phyloP scores from a whole-genome alignment of 2,329 filamentous ascomycete species.

The Ascochyta lentis region DNA sequence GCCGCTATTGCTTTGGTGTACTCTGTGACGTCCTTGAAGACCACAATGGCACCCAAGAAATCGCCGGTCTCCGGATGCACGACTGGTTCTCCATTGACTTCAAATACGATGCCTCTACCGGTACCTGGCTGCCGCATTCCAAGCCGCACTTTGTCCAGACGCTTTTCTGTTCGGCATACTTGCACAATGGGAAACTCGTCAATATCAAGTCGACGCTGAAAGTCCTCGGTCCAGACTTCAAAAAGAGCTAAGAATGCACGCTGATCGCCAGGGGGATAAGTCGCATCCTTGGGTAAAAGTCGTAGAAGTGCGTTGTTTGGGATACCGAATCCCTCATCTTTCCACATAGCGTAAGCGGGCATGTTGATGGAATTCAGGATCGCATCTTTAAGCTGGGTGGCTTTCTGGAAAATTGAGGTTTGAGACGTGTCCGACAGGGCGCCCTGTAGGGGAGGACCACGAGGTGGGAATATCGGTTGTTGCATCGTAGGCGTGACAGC shows the following conservation, averaged over 20 bases:
- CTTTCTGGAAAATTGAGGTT: constrained; percentile 74
- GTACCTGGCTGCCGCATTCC: constrained; percentile 64
- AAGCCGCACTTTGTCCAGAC: constrained; percentile 65
- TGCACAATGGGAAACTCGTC: constrained; percentile 72
- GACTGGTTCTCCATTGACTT: constrained; percentile 72
- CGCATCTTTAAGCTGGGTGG: constrained; percentile 77
- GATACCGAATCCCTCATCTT: constrained; percentile 75
- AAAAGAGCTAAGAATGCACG: constrained; percentile 66
- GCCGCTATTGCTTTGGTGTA: constrained; percentile 72
- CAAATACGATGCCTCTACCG: constrained; percentile 64
- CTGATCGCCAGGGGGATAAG: constrained; percentile 46
- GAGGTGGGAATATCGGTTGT: constrained; percentile 68
- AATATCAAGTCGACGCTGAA: constrained; percentile 62
- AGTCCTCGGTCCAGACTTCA: constrained; percentile 70
- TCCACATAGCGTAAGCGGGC: constrained; percentile 80
- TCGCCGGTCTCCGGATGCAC: constrained; percentile 71
- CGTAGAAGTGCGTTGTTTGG: constrained; percentile 70
- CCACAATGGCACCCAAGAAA: constrained; percentile 74
- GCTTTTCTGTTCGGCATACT: constrained; percentile 66
- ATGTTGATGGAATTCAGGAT: constrained; percentile 76
- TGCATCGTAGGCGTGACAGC: constrained; percentile 63
- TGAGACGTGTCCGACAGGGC: constrained; percentile 59
- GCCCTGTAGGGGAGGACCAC: constrained; percentile 66
- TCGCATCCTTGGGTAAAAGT: constrained; percentile 49
- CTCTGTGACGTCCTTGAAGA: constrained; percentile 74